Conservation (phyloP, 306 rosid genomes). For the Dryas octopetala region DNA sequence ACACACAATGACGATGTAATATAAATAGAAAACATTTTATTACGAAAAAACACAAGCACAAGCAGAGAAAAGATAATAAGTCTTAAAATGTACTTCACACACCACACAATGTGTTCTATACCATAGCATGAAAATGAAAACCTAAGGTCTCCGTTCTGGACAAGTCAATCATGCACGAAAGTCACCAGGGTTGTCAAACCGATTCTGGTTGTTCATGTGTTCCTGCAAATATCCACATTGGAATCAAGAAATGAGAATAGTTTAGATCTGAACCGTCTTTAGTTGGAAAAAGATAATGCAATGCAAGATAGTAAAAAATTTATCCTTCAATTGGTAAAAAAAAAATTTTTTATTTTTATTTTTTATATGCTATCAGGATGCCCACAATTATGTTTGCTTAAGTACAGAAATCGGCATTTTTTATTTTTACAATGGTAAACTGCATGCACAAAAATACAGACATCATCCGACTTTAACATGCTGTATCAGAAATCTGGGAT, state of each 20-base stretch:
- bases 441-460: neutral
- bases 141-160: constrained; percentile 29
- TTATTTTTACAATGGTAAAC: neutral
- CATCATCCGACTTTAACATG: neutral
- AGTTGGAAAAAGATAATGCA: neutral
- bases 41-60: constrained; percentile 37
- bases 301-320: neutral
- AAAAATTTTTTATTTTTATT: no score
- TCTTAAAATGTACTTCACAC: constrained; percentile 38
- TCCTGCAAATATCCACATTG: constrained; percentile 42
- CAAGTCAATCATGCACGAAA: constrained; percentile 32
- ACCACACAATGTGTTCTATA: constrained; percentile 44
- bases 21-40: constrained; percentile 38
- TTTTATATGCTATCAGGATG: no score
- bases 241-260: neutral
- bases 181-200: constrained; percentile 37
- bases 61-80: constrained; percentile 20
- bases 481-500: no score
- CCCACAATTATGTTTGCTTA: neutral
- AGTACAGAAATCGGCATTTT: neutral
- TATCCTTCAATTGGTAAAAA: no score
- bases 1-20: constrained; percentile 6
- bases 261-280: neutral
- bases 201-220: constrained; percentile 30
- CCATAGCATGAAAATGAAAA: constrained; percentile 39